These are phyloP conservation scores for Ensete glaucum DNA, from an alignment of 176 grass and related monocot species.

Conservation along the genomic window DNA sequence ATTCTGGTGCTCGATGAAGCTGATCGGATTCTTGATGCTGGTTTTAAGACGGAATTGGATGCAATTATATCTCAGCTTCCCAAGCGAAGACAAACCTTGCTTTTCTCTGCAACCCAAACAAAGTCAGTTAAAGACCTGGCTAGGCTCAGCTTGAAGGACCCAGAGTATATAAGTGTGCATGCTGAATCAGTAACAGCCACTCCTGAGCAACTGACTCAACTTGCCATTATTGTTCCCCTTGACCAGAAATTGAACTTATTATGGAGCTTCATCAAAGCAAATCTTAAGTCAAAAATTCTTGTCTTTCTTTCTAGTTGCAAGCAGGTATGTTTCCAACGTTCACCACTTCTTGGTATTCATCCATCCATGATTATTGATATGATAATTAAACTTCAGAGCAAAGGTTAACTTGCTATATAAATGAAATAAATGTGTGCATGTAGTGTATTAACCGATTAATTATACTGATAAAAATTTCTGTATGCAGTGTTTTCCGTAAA, in stretches of 20 bases:
- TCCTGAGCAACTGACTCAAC: slow-evolving; percentile 79
- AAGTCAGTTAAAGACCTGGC: slow-evolving; percentile 88
- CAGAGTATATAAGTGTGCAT: slow-evolving; percentile 88
- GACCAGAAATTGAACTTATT: slow-evolving; percentile 88
- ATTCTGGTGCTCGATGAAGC: slow-evolving; percentile 93
- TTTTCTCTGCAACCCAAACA: slow-evolving; percentile 92
- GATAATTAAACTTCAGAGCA: not conserved
- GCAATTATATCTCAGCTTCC: slow-evolving; percentile 69
- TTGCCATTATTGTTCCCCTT: slow-evolving; percentile 62
- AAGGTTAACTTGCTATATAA: too few relatives aligned
- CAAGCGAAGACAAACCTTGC: slow-evolving; percentile 62
- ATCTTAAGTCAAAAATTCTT: slow-evolving; percentile 75
- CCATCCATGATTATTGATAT: not conserved
- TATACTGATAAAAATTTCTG: too few relatives aligned
- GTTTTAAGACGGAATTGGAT: slow-evolving; percentile 60
- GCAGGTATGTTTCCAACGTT: slow-evolving; percentile 39
- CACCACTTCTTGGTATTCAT: not conserved
- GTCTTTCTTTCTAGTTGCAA: slow-evolving; percentile 88
- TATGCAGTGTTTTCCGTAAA: too few relatives aligned
- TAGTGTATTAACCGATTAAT: too few relatives aligned
- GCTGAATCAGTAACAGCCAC: slow-evolving; percentile 63
- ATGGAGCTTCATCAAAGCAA: slow-evolving; percentile 86
- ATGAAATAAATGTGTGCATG: too few relatives aligned
- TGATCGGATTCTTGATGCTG: slow-evolving; percentile 79
- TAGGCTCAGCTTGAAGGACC: slow-evolving; percentile 78